Evolutionary conservation across 495 filamentous ascomycete genomes (phyloP).

Genomic region (Sabuloglossum arenarium): DNA sequence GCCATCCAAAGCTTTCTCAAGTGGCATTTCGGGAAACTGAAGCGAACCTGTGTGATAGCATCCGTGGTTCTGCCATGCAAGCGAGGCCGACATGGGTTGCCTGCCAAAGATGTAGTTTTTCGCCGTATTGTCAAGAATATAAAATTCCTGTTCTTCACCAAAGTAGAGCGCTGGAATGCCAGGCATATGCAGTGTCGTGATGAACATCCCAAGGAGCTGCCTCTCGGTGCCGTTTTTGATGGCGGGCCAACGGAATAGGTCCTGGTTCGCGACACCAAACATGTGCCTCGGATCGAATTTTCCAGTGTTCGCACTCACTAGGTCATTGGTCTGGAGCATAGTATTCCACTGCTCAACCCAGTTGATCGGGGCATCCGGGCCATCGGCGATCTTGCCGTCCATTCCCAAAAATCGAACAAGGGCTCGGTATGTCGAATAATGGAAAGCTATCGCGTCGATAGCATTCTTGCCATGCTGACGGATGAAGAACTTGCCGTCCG

Average conservation of each 20-base stretch:
- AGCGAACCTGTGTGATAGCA: constrained; percentile 36
- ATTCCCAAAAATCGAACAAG: constrained; percentile 46
- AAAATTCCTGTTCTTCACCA: constrained; percentile 54
- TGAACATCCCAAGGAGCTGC: constrained; percentile 38
- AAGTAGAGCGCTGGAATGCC: constrained; percentile 44
- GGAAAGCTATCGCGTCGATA: constrained; percentile 45
- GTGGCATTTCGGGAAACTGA: constrained; percentile 38
- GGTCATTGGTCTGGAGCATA: constrained; percentile 41
- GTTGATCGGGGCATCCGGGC: constrained; percentile 35
- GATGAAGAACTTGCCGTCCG: constrained; percentile 27
- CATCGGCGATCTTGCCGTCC: constrained; percentile 38
- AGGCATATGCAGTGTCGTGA: constrained; percentile 43
- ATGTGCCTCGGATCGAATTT: constrained; percentile 51
- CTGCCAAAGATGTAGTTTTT: constrained; percentile 52
- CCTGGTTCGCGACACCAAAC: constrained; percentile 51
- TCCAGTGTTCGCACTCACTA: constrained; percentile 43
- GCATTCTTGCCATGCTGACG: constrained; percentile 34
- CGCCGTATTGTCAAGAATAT: constrained; percentile 45
- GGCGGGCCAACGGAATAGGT: constrained; percentile 55
- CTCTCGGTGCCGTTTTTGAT: constrained; percentile 41
- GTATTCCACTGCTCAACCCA: constrained; percentile 42
- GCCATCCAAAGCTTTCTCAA: constrained; percentile 30
- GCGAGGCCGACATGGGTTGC: constrained; percentile 41
- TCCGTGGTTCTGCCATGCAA: constrained; percentile 49
- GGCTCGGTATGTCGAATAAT: constrained; percentile 50